phyloP scores from a whole-genome alignment of 176 grass and related monocot species.

The Phragmites australis region DNA sequence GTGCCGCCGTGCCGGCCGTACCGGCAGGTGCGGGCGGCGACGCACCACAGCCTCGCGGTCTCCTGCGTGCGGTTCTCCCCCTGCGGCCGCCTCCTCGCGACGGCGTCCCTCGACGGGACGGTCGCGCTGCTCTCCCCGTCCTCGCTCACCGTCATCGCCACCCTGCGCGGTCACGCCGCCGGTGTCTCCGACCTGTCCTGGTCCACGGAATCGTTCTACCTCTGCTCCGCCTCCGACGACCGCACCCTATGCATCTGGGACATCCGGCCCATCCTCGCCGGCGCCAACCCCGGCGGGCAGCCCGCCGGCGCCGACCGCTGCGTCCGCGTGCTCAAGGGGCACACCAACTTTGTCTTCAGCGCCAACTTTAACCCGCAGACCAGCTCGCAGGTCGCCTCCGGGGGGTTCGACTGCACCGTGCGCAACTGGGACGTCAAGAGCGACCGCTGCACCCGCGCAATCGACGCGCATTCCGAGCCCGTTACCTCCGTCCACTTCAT shows the following conservation, averaged over 20 bases:
- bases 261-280: slow-evolving; percentile 55
- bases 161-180: slow-evolving; percentile 62
- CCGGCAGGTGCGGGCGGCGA: slow-evolving; percentile 47
- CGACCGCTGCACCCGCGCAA: slow-evolving; percentile 55
- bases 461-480: slow-evolving; percentile 71
- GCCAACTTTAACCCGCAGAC: slow-evolving; percentile 91
- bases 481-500: slow-evolving; percentile 91
- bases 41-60: slow-evolving; percentile 61
- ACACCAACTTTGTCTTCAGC: slow-evolving; percentile 76
- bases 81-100: slow-evolving; percentile 78
- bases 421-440: slow-evolving; percentile 77
- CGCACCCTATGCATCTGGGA: slow-evolving; percentile 77
- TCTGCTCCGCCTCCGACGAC: slow-evolving; percentile 94
- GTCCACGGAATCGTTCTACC: slow-evolving; percentile 83
- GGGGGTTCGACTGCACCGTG: slow-evolving; percentile 80
- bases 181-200: slow-evolving; percentile 86
- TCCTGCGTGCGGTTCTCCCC: slow-evolving; percentile 95
- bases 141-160: slow-evolving; percentile 53
- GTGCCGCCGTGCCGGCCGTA: slow-evolving; percentile 60
- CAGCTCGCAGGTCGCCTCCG: slow-evolving; percentile 69
- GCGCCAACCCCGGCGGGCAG: slow-evolving; percentile 5
- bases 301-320: slow-evolving; percentile 47
- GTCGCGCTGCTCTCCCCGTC: slow-evolving; percentile 66
- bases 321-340: slow-evolving; percentile 70
- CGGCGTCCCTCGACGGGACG: slow-evolving; percentile 82